These are phyloP conservation scores for Pestalotiopsis sp. DNA, from an alignment of 2,329 filamentous ascomycete genomes.

Conservation along the genomic window DNA sequence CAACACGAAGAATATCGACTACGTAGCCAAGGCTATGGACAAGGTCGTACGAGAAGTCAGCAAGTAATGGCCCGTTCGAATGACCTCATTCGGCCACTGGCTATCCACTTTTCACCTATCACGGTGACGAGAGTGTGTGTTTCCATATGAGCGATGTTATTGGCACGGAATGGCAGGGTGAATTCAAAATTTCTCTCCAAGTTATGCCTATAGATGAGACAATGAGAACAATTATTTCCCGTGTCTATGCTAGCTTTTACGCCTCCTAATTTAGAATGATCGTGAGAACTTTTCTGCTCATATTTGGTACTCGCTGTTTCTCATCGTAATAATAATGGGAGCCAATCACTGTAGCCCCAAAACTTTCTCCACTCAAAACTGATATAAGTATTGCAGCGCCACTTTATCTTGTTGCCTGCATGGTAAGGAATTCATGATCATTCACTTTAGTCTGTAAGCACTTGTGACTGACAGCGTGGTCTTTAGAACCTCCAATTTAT, in stretches of 20 bases:
- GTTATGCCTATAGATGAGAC: constrained; percentile 10
- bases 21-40: constrained; percentile 88
- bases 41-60: constrained; percentile 69
- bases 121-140: neutral
- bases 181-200: neutral
- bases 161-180: neutral
- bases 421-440: neutral
- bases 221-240: constrained; percentile 5
- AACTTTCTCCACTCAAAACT: neutral
- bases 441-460: neutral
- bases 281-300: neutral
- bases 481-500: neutral
- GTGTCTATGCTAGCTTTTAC: neutral
- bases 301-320: neutral
- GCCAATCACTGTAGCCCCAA: neutral
- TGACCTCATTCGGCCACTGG: neutral
- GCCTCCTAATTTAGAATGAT: neutral
- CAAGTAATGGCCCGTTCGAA: neutral
- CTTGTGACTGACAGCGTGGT: neutral
- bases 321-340: neutral
- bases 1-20: constrained; percentile 89
- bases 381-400: neutral
- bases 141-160: constrained; percentile 6
- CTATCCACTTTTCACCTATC: neutral
- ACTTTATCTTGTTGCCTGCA: neutral